Base-by-base conservation (phyloP, 768 basidiomycete genomes). In the Inosperma sp. region DNA sequence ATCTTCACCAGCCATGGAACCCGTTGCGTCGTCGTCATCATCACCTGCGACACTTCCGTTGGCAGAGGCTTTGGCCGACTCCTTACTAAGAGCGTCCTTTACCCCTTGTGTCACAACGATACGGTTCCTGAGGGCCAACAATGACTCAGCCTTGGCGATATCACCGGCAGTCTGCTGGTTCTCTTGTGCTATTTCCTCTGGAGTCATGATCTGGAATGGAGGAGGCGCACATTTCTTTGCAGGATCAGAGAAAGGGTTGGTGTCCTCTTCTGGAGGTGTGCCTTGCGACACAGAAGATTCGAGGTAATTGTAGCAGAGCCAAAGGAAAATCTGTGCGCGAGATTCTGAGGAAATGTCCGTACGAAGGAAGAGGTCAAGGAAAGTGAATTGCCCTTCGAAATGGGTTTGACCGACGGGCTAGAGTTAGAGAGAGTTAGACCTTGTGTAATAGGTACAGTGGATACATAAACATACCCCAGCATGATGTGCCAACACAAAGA, bases 341-440 rank as follows among this genome's bases (percentile, higher is more conserved):
- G 84, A 82, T 5, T 68, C 63, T 2, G 91, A 91, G 7, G 88
- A 83, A 36, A 90, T 74, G 57, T 86, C 80, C 8, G 64, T 65
- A 21, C 88, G 85, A 44, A 88, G 73, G 68, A 94, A 94, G 49
- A 94, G 70, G 69, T 93, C 91, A 22, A 86, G 73, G 53, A 93
- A 86, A 59, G 88, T 85, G 33, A 86, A 55, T 25, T 77, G 78
- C n/a, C 79, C 73, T 34, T 86, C 79, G 58, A 93, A 88, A 67
- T 90, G 86, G 16, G 73, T 65, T 49, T 77, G 73, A 26, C 81
- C 79, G 42, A 83, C 70, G 26, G 78, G 73, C 82, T 84, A 49
- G 12, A 45, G 69, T 77, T 49, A 76, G 60, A 52, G 76, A 62
- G n/a, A n/a, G n/a, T n/a, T n/a, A n/a, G n/a, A n/a, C n/a, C n/a